A percentile compares a stretch with the other conserved stretches of the same genome.
Conservation (phyloP, 805 yeast species). For the Hanseniaspora hatyaiensis region DNA sequence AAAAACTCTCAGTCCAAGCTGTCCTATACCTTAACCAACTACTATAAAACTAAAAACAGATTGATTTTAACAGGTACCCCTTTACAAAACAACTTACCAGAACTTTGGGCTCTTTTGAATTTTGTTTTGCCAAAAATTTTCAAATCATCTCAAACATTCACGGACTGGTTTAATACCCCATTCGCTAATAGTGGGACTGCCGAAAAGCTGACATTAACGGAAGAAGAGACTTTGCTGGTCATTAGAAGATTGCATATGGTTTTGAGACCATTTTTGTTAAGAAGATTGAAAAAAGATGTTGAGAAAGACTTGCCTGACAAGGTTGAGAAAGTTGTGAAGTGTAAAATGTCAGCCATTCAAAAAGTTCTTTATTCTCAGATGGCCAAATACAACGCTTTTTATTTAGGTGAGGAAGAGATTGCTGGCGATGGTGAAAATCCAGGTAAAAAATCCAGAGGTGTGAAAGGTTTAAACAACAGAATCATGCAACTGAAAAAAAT, state of each 20-base stretch:
- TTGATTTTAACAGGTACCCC: constrained; percentile 83
- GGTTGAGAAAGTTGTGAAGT: constrained; percentile 70
- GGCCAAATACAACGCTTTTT: constrained; percentile 58
- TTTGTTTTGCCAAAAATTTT: constrained; percentile 75
- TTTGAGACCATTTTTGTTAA: constrained; percentile 67
- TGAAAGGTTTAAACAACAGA: constrained; percentile 69
- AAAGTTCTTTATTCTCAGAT: constrained; percentile 61
- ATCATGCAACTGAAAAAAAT: constrained; percentile 78
- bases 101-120: constrained; percentile 72
- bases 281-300: constrained; percentile 78
- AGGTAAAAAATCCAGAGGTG: constrained; percentile 51
- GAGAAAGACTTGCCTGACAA: constrained; percentile 78
- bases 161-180: constrained; percentile 84
- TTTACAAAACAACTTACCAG: constrained; percentile 72
- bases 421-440: constrained; percentile 31
- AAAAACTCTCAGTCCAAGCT: constrained; percentile 66
- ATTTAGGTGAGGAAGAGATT: constrained; percentile 38
- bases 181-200: constrained; percentile 76
- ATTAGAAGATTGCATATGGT: constrained; percentile 80
- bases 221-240: constrained; percentile 73
- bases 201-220: constrained; percentile 68
- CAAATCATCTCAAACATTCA: constrained; percentile 75
- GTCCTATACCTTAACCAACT: constrained; percentile 56
- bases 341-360: constrained; percentile 66
- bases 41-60: constrained; percentile 64